Evolutionary conservation across 2,329 filamentous ascomycete genomes (phyloP).

Genomic region (Diaporthe ampelina): DNA sequence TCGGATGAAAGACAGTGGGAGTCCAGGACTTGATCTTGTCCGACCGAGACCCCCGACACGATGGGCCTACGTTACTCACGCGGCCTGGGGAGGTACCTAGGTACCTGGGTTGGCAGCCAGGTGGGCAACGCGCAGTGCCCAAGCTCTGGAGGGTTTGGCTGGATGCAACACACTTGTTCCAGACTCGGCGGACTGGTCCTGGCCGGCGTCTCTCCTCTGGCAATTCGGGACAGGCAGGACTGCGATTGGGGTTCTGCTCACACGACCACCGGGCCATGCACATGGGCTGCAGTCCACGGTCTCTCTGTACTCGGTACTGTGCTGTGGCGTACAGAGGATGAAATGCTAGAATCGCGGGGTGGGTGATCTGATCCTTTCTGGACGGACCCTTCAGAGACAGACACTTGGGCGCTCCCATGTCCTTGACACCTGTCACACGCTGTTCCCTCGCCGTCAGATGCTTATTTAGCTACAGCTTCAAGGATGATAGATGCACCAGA

Average conservation of each 20-base stretch:
- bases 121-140: neutral
- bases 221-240: neutral
- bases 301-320: neutral
- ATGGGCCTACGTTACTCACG: neutral
- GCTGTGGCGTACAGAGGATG: neutral
- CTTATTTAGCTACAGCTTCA: constrained; percentile 33
- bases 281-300: neutral
- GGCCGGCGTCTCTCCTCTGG: neutral
- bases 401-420: constrained; percentile 12
- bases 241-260: neutral
- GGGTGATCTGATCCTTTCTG: constrained; percentile 8
- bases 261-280: neutral
- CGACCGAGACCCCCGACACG: neutral
- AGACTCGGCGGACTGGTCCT: neutral
- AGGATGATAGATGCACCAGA: constrained; percentile 36
- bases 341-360: neutral
- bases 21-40: constrained; percentile 2
- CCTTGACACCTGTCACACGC: constrained; percentile 30
- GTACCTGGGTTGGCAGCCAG: neutral
- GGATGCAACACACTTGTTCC: neutral
- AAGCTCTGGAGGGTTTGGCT: neutral
- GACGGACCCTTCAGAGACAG: constrained; percentile 1
- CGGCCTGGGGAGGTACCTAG: neutral
- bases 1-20: neutral
- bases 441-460: constrained; percentile 31